phyloP scores from a whole-genome alignment of 768 basidiomycete genomes.

The Russula ochroleuca region DNA sequence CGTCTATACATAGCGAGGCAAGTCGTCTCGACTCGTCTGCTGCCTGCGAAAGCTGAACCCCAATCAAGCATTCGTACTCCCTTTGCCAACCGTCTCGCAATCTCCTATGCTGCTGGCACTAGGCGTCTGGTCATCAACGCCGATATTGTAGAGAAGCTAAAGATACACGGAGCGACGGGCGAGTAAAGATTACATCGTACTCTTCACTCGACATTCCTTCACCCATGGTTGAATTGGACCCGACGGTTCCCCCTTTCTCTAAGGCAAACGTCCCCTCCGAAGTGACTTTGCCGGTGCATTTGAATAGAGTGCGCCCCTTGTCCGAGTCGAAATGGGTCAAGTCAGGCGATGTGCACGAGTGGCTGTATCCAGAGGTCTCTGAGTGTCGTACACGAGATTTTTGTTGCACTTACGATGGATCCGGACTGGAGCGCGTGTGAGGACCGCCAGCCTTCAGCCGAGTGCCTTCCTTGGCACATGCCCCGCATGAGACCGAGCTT shows the following conservation, averaged over 20 bases:
- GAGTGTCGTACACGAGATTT: slow-evolving; percentile 65
- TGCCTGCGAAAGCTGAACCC: slow-evolving; percentile 33
- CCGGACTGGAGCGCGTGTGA: slow-evolving; percentile 74
- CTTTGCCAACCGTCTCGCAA: slow-evolving; percentile 84
- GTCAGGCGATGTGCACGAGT: slow-evolving; percentile 90
- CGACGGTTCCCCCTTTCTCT: slow-evolving; percentile 70
- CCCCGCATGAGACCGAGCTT: slow-evolving; percentile 69
- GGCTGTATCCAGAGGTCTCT: slow-evolving; percentile 66
- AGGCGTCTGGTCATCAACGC: slow-evolving; percentile 86
- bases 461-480: slow-evolving; percentile 88
- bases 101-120: slow-evolving; percentile 89
- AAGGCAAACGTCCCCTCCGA: slow-evolving; percentile 49
- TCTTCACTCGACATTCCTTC: slow-evolving; percentile 49
- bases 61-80: slow-evolving; percentile 42
- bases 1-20: slow-evolving; percentile 21
- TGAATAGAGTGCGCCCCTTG: slow-evolving; percentile 83
- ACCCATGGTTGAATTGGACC: slow-evolving; percentile 46
- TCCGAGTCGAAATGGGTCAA: slow-evolving; percentile 98
- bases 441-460: slow-evolving; percentile 91
- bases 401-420: slow-evolving; percentile 74
- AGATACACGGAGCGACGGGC: slow-evolving; percentile 76
- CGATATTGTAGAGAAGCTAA: slow-evolving; percentile 75
- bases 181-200: slow-evolving; percentile 77
- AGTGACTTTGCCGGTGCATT: slow-evolving; percentile 64
- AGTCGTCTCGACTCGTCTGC: slow-evolving; percentile 52